A percentile compares a stretch with the other conserved stretches of the same genome.
phyloP scores from a whole-genome alignment of 768 basidiomycete species.

The Boletus eberwhitei region DNA sequence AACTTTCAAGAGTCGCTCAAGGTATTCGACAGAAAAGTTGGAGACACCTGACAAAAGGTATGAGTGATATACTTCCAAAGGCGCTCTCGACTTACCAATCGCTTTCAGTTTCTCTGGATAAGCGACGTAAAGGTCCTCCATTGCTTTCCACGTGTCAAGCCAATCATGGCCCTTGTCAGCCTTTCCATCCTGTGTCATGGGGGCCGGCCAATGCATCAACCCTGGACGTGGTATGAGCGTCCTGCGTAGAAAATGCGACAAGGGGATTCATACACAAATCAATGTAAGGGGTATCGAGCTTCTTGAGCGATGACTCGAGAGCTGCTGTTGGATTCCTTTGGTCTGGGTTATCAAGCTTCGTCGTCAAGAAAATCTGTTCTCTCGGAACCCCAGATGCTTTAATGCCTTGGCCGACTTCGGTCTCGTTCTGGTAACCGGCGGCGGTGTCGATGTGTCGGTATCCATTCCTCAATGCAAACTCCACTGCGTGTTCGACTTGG shows the following conservation, averaged over 20 bases:
- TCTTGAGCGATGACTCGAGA: conserved; percentile 64
- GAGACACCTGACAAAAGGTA: conserved; percentile 46
- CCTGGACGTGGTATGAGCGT: conserved; percentile 34
- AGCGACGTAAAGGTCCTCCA: conserved; percentile 67
- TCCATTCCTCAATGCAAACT: conserved; percentile 66
- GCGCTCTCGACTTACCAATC: conserved; percentile 48
- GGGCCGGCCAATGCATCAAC: conserved; percentile 83
- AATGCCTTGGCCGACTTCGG: conserved; percentile 80
- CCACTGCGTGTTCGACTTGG: conserved; percentile 70
- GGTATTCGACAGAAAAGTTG: conserved; percentile 65
- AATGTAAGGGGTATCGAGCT: conserved; percentile 71
- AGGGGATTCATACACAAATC: conserved; percentile 58
- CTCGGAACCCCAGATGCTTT: conserved; percentile 68
- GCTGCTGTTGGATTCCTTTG: conserved; percentile 57
- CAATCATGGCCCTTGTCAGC: conserved; percentile 58
- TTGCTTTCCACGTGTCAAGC: conserved; percentile 75
- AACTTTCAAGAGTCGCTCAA: conserved; percentile 57
- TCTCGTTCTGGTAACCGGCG: conserved; percentile 68
- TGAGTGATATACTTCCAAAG: neutral
- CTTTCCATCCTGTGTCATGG: conserved; percentile 54
- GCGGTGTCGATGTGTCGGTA: conserved; percentile 76
- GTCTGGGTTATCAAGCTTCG: conserved; percentile 63
- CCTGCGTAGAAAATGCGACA: neutral
- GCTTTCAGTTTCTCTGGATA: conserved; percentile 71
- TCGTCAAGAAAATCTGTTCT: conserved; percentile 75